A percentile compares a stretch with the other conserved stretches of the same genome.
Conservation (phyloP, 2,329 filamentous ascomycete species). For the Fusarium abutilonis region DNA sequence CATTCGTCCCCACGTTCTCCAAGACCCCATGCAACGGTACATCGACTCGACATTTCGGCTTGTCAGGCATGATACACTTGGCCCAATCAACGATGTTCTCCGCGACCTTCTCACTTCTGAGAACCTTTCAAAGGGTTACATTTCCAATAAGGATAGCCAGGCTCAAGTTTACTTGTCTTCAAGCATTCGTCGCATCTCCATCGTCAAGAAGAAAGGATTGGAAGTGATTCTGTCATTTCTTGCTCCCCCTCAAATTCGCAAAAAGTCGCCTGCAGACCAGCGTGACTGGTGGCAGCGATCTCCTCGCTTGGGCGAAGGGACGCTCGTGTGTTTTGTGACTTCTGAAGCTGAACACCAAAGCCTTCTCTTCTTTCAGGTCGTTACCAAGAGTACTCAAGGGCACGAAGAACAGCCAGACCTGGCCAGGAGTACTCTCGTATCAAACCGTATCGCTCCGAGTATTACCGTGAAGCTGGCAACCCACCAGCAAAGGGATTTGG, state of each 20-base stretch:
- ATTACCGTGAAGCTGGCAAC: constrained; percentile 16
- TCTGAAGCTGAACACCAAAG: not conserved
- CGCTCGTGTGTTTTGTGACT: constrained; percentile 15
- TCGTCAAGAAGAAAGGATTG: not conserved
- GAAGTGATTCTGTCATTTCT: constrained; percentile 4
- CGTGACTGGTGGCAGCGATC: constrained; percentile 21
- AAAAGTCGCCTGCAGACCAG: constrained; percentile 1
- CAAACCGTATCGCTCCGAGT: too few species aligned
- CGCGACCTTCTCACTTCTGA: not conserved
- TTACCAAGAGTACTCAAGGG: too few species aligned
- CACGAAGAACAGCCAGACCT: too few species aligned
- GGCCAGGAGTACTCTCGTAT: too few species aligned
- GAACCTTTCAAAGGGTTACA: not conserved
- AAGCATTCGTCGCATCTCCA: not conserved
- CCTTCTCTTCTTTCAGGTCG: too few species aligned
- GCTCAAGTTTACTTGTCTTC: too few species aligned
- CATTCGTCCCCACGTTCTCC: constrained; percentile 2
- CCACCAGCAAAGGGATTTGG: too few species aligned
- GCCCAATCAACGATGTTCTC: constrained; percentile 9
- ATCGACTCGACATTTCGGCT: constrained; percentile 21
- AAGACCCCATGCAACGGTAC: constrained; percentile 10
- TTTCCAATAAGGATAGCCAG: too few species aligned
- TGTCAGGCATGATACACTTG: constrained; percentile 18
- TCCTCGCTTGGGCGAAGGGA: constrained; percentile 13
- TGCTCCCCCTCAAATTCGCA: not conserved